These are phyloP conservation scores for Lactarius evosmus DNA, from an alignment of 768 basidiomycete species.

Conservation along the genomic window DNA sequence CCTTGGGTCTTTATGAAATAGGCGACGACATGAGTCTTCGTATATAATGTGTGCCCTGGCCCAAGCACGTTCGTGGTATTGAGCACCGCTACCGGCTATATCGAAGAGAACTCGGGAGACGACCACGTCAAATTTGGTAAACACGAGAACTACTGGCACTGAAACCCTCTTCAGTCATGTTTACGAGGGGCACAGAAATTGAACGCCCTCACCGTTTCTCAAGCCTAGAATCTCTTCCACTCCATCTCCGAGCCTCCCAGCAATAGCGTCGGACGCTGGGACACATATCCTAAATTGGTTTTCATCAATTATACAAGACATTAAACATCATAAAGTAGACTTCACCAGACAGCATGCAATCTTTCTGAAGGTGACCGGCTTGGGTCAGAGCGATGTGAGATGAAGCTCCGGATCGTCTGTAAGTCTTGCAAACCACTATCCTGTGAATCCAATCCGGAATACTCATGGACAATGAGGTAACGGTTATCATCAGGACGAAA, in stretches of 20 bases:
- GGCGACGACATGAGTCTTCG: not conserved
- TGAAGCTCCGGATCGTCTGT: not conserved
- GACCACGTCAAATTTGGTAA: constrained; percentile 14
- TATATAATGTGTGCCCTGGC: not conserved
- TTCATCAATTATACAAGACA: not conserved
- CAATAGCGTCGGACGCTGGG: not conserved
- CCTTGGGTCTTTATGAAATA: not conserved
- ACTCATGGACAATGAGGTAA: constrained; percentile 12
- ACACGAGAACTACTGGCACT: constrained; percentile 13
- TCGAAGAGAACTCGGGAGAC: not conserved
- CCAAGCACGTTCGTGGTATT: not conserved
- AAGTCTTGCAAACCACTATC: not conserved
- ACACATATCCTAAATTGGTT: not conserved
- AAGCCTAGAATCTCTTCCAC: not conserved
- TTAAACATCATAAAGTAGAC: not conserved
- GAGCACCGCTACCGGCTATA: not conserved
- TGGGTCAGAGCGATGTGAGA: not conserved
- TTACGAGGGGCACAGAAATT: not conserved
- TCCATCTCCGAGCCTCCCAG: not conserved
- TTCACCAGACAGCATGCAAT: constrained; percentile 13
- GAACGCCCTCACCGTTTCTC: not conserved
- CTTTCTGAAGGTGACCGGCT: not conserved
- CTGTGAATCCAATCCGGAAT: not conserved
- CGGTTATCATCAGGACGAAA: constrained; percentile 1
- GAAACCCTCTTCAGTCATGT: too few relatives aligned